These are phyloP conservation scores for Cystobasidiaceae sp. DNA, from an alignment of 1,284 basidiomycete species.

Conservation along the genomic window DNA sequence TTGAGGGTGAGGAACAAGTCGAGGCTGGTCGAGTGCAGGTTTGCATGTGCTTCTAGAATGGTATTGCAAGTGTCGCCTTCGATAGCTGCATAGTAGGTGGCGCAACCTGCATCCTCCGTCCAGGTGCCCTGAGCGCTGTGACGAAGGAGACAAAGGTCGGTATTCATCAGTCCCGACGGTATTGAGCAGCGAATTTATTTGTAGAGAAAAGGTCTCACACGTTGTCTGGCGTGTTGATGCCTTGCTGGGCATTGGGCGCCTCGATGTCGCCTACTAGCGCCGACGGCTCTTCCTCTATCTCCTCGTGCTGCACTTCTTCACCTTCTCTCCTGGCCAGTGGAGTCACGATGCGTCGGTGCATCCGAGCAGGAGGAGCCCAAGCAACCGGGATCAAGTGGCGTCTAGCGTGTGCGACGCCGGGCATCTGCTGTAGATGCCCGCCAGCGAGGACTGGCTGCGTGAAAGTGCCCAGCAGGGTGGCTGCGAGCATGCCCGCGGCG, in stretches of 20 bases:
- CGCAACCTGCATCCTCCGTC: background rate
- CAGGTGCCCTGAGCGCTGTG: background rate
- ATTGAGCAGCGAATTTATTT: background rate
- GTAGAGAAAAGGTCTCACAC: background rate
- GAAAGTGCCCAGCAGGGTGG: no score
- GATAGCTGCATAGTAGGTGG: background rate
- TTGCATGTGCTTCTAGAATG: background rate
- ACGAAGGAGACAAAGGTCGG: background rate
- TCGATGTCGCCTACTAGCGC: background rate
- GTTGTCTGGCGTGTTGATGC: slow-evolving; percentile 1
- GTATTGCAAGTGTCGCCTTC: background rate
- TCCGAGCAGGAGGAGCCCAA: no score
- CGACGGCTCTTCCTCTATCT: no score
- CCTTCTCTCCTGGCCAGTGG: no score
- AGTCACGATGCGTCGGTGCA: no score
- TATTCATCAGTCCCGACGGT: background rate
- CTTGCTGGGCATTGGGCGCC: background rate
- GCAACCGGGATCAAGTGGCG: no score
- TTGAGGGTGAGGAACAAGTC: background rate
- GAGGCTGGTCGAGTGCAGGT: background rate
- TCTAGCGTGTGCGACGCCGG: no score
- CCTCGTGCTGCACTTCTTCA: no score
- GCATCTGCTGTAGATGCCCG: no score
- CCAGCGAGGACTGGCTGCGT: no score
- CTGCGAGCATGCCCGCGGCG: no score